Evolutionary conservation across 441 rosid genomes (phyloP), one percentile per base, ranked within the genome.

Genomic region (Daphne laureola): DNA sequence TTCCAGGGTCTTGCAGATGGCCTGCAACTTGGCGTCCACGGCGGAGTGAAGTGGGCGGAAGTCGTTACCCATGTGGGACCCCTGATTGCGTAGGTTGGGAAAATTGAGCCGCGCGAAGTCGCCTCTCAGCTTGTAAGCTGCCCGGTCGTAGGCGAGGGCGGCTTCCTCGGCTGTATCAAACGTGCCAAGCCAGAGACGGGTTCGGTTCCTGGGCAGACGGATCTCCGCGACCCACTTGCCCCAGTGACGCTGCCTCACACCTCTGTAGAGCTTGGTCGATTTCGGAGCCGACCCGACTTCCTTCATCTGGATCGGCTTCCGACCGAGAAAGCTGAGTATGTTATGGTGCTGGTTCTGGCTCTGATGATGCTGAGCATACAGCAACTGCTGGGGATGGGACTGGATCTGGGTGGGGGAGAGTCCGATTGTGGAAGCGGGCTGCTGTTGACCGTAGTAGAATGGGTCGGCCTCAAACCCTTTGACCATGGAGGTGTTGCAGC

Each of bases 161-260:
- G 87, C 87, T 70, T 78, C 87, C 74, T 81, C 87, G 41, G 87
- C 83, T 14, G 86, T 77, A 55, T 80, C 86, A 14, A 75, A 80
- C 3, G 86, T 80, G 14, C 86, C 86, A 9, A 81, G 76, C 87
- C 87, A 81, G 31, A 81, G 84, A 57, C 87, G 78, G 21, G 84
- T 73, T 11, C 84, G 76, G 68, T 81, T 78, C 17, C 72, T 76
- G 43, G 87, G 87, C 0, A 81, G 58, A 57, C 87, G 83, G 61
- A 81, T 81, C 87, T 81, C 87, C n/a, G 84, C 87, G 35, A 81
- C 87, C 87, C 87, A 81, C 53, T 81, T 81, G 0, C 87, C 87
- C 87, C 87, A 81, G 67, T 81, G 87, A 42, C 87, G 69, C 47
- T 81, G 87, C 58, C 87, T 67, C 18, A 81, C 87, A 3, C 87